Conservation (phyloP, 2,329 filamentous ascomycete genomes). For the Thielaviopsis populi region DNA sequence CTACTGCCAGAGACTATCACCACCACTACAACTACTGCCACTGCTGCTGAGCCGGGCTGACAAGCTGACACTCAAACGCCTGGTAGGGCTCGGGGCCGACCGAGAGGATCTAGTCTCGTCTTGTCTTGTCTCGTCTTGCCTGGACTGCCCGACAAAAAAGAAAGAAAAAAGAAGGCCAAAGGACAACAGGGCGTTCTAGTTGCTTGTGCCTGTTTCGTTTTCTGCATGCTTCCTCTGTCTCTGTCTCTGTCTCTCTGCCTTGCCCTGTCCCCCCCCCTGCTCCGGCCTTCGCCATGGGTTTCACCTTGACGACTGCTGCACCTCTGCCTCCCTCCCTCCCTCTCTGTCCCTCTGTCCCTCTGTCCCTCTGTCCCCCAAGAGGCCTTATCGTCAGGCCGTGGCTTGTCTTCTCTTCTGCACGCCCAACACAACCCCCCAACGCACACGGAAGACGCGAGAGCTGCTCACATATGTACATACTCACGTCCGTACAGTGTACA, state of each 20-base stretch:
- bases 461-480: too few species aligned
- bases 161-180: too few species aligned
- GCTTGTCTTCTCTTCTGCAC: background rate
- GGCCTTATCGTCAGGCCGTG: background rate
- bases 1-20: too few species aligned
- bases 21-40: too few species aligned
- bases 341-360: too few species aligned
- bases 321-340: too few species aligned
- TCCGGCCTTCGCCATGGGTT: too few species aligned
- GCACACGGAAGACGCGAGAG: too few species aligned
- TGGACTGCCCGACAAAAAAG: background rate
- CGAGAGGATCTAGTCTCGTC: background rate
- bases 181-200: background rate
- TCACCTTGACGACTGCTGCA: too few species aligned
- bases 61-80: background rate
- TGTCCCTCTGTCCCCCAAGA: background rate
- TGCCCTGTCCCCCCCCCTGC: background rate
- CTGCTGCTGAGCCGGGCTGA: background rate
- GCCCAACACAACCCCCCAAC: background rate
- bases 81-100: background rate
- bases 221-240: background rate
- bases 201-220: background rate
- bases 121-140: background rate
- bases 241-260: too few species aligned
- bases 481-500: background rate